Base-by-base conservation (phyloP, 139 green algal genomes). In the Coccomyxa sp. region DNA sequence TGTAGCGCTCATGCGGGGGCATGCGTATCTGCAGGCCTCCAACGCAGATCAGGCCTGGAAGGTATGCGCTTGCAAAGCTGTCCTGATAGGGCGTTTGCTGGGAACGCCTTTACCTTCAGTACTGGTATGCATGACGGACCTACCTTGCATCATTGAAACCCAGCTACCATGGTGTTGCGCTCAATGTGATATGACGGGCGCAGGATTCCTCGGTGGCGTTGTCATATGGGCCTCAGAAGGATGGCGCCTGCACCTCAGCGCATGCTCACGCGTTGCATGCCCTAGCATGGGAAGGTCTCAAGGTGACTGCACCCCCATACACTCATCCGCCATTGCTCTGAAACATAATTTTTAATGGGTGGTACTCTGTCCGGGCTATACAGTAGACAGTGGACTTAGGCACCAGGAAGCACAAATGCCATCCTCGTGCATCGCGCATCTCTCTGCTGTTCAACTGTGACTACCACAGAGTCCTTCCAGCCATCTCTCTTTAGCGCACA, bases 241-340 rank as follows among this genome's bases (percentile, higher is more conserved):
- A 75, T 22, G 73, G 64, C 6, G 24, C 16, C 7, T 82, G 79
- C 38, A 70, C n/a, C 22, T 88, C 82, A 82, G 34, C 86, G 14
- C 77, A 75, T 3, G 86, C 79, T 27, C 76, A 83, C 44, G 55
- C 73, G 0, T 64, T 86, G 37, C 70, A 79, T 10, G 82, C 82
- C 24, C 35, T 39, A 0, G 76, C 74, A 27, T 68, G 81, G 10
- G 86, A 90, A 54, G 74, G 68, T 8, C 55, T 81, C 33, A n/a
- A 81, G 68, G 77, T 81, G 36, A 78, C 7, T 55, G 50, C 0
- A 6, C 33, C 29, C 37, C 14, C 40, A 31, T 39, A 36, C 64
- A 38, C 68, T 38, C 39, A 77, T 39, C 39, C 16, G 10, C n/a
- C 14, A 29, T 8, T 39, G 50, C 33, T 64, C 12, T 27, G 27